These are phyloP conservation scores for Penicillium soppii DNA, from an alignment of 495 filamentous ascomycete genomes.

Conservation along the genomic window DNA sequence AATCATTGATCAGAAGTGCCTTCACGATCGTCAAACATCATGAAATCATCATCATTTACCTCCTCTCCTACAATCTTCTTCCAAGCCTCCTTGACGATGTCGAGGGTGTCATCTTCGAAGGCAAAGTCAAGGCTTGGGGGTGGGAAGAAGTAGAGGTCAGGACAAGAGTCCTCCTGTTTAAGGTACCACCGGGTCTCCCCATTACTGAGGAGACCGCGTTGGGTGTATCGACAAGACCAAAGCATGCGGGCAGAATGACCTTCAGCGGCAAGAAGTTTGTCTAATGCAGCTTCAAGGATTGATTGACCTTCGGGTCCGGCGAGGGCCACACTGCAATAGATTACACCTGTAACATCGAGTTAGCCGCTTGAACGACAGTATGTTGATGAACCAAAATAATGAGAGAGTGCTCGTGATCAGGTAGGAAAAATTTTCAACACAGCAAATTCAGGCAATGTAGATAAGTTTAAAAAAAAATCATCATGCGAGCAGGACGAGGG, in stretches of 20 bases:
- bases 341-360: slow-evolving; percentile 57
- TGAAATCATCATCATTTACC: slow-evolving; percentile 53
- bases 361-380: slow-evolving; percentile 37
- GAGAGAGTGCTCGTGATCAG: slow-evolving; percentile 61
- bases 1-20: slow-evolving; percentile 32
- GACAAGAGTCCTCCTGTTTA: slow-evolving; percentile 13
- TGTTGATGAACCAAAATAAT: slow-evolving; percentile 11
- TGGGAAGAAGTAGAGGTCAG: slow-evolving; percentile 45
- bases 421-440: slow-evolving; percentile 67
- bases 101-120: slow-evolving; percentile 66
- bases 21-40: slow-evolving; percentile 55
- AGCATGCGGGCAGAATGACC: slow-evolving; percentile 42
- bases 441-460: slow-evolving; percentile 94
- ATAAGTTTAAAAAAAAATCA: slow-evolving; percentile 80
- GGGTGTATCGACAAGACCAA: slow-evolving; percentile 65
- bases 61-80: slow-evolving; percentile 54
- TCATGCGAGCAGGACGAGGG: slow-evolving; percentile 60
- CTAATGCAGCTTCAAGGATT: slow-evolving; percentile 55
- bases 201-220: slow-evolving; percentile 31
- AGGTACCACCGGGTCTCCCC: slow-evolving; percentile 8
- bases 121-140: slow-evolving; percentile 58
- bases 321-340: slow-evolving; percentile 59
- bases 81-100: slow-evolving; percentile 64
- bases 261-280: slow-evolving; percentile 46
- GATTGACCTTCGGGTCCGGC: slow-evolving; percentile 35